Evolutionary conservation across 306 rosid species (phyloP).

Genomic region (Fragaria iinumae): DNA sequence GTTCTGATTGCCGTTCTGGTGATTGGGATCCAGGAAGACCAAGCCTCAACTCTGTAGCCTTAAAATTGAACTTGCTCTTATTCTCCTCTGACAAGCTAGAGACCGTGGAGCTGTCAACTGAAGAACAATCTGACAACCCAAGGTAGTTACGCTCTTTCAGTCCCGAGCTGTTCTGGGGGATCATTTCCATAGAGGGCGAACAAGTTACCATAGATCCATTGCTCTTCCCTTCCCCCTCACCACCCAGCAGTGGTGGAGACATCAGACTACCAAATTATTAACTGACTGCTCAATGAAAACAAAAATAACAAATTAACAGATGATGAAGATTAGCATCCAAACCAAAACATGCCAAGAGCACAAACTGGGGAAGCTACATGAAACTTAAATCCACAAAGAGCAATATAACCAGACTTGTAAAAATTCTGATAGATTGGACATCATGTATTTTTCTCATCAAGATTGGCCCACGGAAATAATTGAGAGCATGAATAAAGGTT

Average conservation of each 20-base stretch:
- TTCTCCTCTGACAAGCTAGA: slow-evolving; percentile 62
- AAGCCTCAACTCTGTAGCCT: slow-evolving; percentile 86
- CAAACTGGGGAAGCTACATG: background rate
- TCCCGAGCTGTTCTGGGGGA: slow-evolving; percentile 52
- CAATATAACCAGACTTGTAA: background rate
- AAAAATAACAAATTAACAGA: slow-evolving; percentile 8
- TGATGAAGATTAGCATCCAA: background rate
- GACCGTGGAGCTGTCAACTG: slow-evolving; percentile 76
- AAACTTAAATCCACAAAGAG: background rate
- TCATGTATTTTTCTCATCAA: background rate
- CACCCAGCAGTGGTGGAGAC: slow-evolving; percentile 67
- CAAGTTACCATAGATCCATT: slow-evolving; percentile 46
- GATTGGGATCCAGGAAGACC: slow-evolving; percentile 97
- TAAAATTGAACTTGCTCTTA: slow-evolving; percentile 64
- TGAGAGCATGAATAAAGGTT: slow-evolving; percentile 8
- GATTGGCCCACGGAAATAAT: slow-evolving; percentile 10
- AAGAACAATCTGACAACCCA: slow-evolving; percentile 87
- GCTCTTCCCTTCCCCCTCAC: slow-evolving; percentile 69
- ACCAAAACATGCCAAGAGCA: background rate
- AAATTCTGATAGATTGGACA: background rate
- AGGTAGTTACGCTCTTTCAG: slow-evolving; percentile 83
- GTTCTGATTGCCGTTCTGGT: slow-evolving; percentile 58
- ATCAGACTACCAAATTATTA: slow-evolving; percentile 41
- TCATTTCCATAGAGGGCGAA: slow-evolving; percentile 53
- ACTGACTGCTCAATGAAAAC: slow-evolving; percentile 22